These are phyloP conservation scores for Tricholoma sp. DNA, from an alignment of 768 basidiomycete genomes.

Conservation along the genomic window DNA sequence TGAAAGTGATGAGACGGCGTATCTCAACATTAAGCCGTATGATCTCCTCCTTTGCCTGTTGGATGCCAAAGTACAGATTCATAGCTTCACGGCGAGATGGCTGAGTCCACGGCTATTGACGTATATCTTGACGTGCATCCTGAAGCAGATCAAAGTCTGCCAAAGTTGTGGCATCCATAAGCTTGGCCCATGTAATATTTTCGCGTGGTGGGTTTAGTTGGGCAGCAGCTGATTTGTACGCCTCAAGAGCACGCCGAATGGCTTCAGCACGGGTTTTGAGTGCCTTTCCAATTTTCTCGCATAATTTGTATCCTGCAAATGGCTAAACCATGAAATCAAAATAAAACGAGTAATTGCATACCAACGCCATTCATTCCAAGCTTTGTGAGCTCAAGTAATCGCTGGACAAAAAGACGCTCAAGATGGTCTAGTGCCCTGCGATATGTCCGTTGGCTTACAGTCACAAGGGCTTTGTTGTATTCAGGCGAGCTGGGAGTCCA, in stretches of 20 bases:
- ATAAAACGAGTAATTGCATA: neutral
- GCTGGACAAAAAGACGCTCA: conserved; percentile 26
- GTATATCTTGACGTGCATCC: neutral
- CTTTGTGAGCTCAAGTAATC: conserved; percentile 33
- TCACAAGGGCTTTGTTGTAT: conserved; percentile 22
- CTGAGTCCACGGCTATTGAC: conserved; percentile 1
- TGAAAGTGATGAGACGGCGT: neutral
- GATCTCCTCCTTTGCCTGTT: conserved; percentile 2
- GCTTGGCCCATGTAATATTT: neutral
- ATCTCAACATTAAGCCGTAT: conserved; percentile 1
- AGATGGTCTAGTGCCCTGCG: conserved; percentile 25
- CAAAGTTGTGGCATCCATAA: conserved; percentile 1
- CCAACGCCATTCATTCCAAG: conserved; percentile 23
- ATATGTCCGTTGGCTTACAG: conserved; percentile 17
- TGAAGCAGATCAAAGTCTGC: conserved; percentile 1
- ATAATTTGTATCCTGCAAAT: conserved; percentile 27
- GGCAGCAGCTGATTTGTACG: conserved; percentile 26
- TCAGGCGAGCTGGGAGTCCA: conserved; percentile 21
- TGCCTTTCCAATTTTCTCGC: conserved; percentile 28
- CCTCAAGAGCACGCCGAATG: conserved; percentile 23
- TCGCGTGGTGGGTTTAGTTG: neutral
- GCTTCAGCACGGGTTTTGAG: conserved; percentile 24
- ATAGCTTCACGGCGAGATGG: neutral
- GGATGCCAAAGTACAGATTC: neutral
- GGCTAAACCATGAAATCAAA: neutral